Evolutionary conservation across 2,329 filamentous ascomycete genomes (phyloP).

Genomic region (Pyrenophora graminea): DNA sequence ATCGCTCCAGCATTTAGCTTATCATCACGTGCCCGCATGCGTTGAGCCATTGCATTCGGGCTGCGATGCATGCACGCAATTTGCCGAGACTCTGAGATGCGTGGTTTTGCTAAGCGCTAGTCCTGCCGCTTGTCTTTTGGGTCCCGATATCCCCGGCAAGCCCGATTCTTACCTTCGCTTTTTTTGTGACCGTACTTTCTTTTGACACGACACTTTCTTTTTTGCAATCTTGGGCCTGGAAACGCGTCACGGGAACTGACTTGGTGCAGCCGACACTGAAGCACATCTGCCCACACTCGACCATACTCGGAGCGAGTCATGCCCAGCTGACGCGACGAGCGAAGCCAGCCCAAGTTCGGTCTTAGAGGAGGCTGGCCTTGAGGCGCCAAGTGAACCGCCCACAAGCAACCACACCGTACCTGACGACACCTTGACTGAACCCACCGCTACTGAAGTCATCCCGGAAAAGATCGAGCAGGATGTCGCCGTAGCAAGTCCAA

Average conservation of each 20-base stretch:
- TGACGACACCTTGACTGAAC: constrained; percentile 1
- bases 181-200: constrained; percentile 6
- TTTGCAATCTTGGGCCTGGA: background rate
- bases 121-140: constrained; percentile 12
- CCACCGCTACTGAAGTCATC: constrained; percentile 2
- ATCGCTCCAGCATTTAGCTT: constrained; percentile 24
- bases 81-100: constrained; percentile 30
- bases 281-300: background rate
- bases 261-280: constrained; percentile 11
- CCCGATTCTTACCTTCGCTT: constrained; percentile 11
- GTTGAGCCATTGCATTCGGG: constrained; percentile 24
- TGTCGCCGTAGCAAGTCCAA: constrained; percentile 4
- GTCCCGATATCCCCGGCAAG: constrained; percentile 20
- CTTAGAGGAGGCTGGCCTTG: constrained; percentile 11
- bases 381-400: constrained; percentile 9
- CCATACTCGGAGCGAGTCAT: constrained; percentile 7
- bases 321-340: constrained; percentile 10
- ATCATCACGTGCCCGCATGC: constrained; percentile 33
- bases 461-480: constrained; percentile 3
- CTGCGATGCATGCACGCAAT: constrained; percentile 37
- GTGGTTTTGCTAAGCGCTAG: constrained; percentile 26
- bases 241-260: constrained; percentile 11
- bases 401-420: background rate
- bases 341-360: constrained; percentile 12
- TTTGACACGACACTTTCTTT: constrained; percentile 4